A percentile compares a stretch with the other conserved stretches of the same genome.
Conservation (phyloP, 1,284 basidiomycete species). For the Cryptococcus sp. region DNA sequence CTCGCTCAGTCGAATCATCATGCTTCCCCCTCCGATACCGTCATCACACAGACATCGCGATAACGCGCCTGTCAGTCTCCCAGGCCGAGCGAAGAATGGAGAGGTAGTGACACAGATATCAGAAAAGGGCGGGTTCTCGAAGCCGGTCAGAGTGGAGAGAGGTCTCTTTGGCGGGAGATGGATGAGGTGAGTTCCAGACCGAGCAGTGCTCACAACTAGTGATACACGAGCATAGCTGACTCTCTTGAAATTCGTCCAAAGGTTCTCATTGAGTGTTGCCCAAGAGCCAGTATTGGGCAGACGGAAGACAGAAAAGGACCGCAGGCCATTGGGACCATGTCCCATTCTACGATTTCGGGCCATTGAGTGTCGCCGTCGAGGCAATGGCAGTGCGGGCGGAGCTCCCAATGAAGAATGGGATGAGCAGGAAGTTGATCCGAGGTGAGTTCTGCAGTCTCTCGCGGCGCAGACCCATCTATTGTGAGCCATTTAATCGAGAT, state of each 20-base stretch:
- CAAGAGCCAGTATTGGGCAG: constrained; percentile 38
- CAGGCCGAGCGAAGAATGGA: background rate
- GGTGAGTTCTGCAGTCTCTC: constrained; percentile 9
- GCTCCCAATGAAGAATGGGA: constrained; percentile 5
- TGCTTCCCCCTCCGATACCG: no score
- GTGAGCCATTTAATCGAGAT: background rate
- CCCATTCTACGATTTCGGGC: constrained; percentile 35
- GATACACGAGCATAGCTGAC: background rate
- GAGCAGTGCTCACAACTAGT: background rate
- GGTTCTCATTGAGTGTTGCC: constrained; percentile 32
- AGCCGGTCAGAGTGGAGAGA: constrained; percentile 11
- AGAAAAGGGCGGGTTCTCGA: background rate
- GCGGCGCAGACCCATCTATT: background rate
- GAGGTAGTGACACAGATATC: no score
- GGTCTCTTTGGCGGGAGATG: constrained; percentile 17
- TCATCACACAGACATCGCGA: no score
- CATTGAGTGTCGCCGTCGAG: constrained; percentile 17
- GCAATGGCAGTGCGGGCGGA: background rate
- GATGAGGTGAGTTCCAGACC: constrained; percentile 11
- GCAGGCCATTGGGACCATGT: constrained; percentile 33
- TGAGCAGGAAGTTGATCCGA: constrained; percentile 23
- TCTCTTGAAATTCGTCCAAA: background rate
- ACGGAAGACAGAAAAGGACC: constrained; percentile 39
- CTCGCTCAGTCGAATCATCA: no score
- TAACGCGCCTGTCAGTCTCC: no score